Evolutionary conservation across 2,329 filamentous ascomycete species (phyloP).

Genomic region (Apiospora koreana): DNA sequence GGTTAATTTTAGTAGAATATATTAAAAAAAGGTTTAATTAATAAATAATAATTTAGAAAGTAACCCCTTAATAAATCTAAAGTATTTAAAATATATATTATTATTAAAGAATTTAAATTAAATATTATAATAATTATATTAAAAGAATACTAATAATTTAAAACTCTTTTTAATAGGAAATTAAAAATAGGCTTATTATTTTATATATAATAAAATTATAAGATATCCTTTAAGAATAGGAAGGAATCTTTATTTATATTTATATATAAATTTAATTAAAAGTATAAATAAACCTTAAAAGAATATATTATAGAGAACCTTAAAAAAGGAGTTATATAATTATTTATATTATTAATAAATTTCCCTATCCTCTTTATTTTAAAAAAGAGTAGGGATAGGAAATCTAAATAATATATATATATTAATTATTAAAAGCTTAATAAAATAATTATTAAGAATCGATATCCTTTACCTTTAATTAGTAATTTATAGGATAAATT

Average conservation of each 20-base stretch:
- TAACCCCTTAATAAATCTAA: not conserved
- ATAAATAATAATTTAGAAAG: not conserved
- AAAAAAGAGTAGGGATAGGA: not conserved
- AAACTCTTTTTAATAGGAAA: not conserved
- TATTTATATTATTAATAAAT: not conserved
- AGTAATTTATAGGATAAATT: not conserved
- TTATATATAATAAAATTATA: slow-evolving; percentile 1
- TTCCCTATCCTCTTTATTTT: not conserved
- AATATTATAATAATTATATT: not conserved
- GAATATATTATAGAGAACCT: not conserved
- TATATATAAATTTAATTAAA: not conserved
- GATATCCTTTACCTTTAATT: not conserved
- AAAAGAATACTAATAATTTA: not conserved
- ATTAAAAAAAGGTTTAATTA: not conserved
- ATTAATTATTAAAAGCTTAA: not conserved
- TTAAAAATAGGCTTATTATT: not conserved
- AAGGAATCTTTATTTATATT: not conserved
- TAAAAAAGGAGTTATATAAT: not conserved
- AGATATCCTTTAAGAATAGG: not conserved
- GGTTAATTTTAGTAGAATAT: not conserved
- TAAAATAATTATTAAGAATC: not conserved
- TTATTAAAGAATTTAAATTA: not conserved
- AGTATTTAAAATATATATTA: not conserved
- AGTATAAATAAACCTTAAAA: not conserved
- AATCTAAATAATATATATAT: not conserved